Percentiles rank a stretch among this genome's conserved stretches.
Evolutionary conservation across 441 rosid species (phyloP).

Genomic region (Erodium texanum): DNA sequence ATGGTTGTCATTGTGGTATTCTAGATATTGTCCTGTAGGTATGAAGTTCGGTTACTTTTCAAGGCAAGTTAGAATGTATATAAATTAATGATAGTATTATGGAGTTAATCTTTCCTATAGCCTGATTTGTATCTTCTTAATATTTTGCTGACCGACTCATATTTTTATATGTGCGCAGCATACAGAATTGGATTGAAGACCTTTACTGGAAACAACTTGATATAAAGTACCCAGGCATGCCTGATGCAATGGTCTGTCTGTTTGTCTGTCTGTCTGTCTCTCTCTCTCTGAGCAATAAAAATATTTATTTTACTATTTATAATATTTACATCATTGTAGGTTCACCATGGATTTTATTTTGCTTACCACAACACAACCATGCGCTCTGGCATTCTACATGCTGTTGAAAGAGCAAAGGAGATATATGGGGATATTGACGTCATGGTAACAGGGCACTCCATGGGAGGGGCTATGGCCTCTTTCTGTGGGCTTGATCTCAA

Average conservation of each 20-base stretch:
- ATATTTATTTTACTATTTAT: not conserved
- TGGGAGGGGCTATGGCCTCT: conserved; percentile 98
- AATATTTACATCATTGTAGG: conserved; percentile 35
- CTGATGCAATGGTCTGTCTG: conserved; percentile 64
- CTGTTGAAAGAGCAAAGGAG: conserved; percentile 43
- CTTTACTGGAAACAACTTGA: conserved; percentile 95
- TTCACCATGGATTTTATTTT: conserved; percentile 80
- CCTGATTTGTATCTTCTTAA: not conserved
- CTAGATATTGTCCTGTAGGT: not conserved
- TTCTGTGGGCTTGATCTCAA: conserved; percentile 78
- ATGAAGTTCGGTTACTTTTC: not conserved
- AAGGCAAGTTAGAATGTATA: not conserved
- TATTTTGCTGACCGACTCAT: not conserved
- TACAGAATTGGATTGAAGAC: conserved; percentile 89
- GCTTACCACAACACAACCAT: conserved; percentile 87
- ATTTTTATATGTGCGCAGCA: conserved; percentile 30
- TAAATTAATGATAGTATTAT: not conserved
- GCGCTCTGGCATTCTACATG: conserved; percentile 58
- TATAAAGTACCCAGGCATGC: conserved; percentile 86
- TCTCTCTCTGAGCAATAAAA: not conserved
- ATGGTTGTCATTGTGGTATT: not conserved
- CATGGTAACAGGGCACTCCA: conserved; percentile 89
- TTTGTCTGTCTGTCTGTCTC: not conserved
- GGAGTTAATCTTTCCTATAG: not conserved
- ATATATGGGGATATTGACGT: conserved; percentile 54